Base-by-base conservation (phyloP, 352 stramenopile genomes). In the Globisporangium abappressorium region DNA sequence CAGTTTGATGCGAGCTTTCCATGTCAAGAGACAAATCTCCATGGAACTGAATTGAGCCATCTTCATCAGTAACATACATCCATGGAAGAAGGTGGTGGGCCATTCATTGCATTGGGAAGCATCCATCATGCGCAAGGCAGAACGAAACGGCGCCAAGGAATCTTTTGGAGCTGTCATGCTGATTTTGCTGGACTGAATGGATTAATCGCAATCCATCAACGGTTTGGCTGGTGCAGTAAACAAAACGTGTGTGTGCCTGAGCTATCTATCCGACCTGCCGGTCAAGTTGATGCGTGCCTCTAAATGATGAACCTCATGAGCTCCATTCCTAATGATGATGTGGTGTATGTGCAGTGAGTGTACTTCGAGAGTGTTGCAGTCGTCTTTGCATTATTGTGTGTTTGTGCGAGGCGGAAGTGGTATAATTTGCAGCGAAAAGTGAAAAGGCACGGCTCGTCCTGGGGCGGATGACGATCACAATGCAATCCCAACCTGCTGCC, bases 121-220 rank as follows among this genome's bases (percentile, higher is more conserved):
- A 54, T 55, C 47, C 20, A 56, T 56, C 49, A 28, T 56, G 49
- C n/a, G 49, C 49, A 56, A 56, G 49, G 49, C 49, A 18, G n/a
- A 56, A 26, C 47, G 47, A 55, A 55, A 28, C 67, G 53, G 33
- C 53, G 51, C 24, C 7, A 47, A 38, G 47, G 57, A 43, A 60
- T 60, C 30, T 60, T 58, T 33, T 28, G 54, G 8, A 30, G 49
- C n/a, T 12, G 49, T 30, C 49, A 30, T 28, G 49, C 49, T 56
- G 9, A 11, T 56, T 28, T 26, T 56, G 49, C 49, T 56, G 49
- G 30, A 30, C 49, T 56, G n/a, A 30, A 30, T 56, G 49, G n/a
- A 56, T 56, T 56, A 56, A 56, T 56, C 47, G n/a, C 49, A 56
- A 28, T 28, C 22, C 49, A 34, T 60, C 54, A 34, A 5, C 8